Conservation (phyloP, 768 basidiomycete genomes). For the Pholiota molesta region DNA sequence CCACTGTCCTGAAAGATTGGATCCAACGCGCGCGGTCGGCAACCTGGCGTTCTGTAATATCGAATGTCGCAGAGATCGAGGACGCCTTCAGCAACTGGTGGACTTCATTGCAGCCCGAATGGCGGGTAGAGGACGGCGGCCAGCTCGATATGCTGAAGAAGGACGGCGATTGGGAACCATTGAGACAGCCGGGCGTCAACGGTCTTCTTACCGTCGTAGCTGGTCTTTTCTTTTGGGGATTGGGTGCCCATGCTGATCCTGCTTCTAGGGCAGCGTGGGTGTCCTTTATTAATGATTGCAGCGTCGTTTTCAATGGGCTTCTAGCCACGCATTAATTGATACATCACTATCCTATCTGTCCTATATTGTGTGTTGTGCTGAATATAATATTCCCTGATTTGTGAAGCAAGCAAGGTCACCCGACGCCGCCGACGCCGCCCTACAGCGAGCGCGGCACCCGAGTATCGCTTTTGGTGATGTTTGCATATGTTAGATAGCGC, state of each 20-base stretch:
- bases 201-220: not conserved
- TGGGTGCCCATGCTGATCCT: not conserved
- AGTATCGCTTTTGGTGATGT: too few species aligned
- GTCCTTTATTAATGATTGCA: not conserved
- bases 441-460: too few species aligned
- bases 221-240: not conserved
- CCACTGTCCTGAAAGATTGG: not conserved
- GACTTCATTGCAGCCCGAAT: not conserved
- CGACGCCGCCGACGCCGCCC: too few species aligned
- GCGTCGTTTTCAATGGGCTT: not conserved
- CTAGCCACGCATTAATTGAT: not conserved
- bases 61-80: not conserved
- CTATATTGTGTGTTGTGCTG: not conserved
- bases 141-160: not conserved
- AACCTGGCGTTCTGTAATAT: not conserved
- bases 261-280: not conserved
- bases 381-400: not conserved
- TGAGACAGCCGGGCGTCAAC: not conserved
- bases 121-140: not conserved
- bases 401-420: not conserved
- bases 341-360: not conserved
- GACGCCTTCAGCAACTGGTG: not conserved
- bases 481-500: not conserved
- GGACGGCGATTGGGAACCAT: not conserved
- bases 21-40: not conserved